phyloP scores from a whole-genome alignment of 495 filamentous ascomycete species.

The Aspergillus mulundensis region DNA sequence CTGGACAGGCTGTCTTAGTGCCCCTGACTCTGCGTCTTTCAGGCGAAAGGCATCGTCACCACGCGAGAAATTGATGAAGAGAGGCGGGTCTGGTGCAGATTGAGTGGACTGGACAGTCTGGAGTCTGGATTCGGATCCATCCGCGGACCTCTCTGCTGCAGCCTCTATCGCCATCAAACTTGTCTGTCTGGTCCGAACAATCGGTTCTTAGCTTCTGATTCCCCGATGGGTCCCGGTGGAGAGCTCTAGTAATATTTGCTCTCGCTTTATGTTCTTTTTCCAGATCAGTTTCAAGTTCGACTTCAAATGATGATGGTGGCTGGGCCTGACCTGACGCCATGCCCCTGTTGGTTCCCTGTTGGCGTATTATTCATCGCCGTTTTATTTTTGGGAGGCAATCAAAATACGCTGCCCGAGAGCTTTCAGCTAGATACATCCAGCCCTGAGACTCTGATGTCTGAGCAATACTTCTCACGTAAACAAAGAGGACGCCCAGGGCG shows the following conservation, averaged over 20 bases:
- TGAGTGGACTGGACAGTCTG: not conserved
- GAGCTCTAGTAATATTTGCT: constrained; percentile 15
- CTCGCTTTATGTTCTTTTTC: constrained; percentile 15
- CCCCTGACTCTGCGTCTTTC: not conserved
- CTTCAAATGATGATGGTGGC: constrained; percentile 11
- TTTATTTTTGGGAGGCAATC: constrained; percentile 15
- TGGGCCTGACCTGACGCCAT: constrained; percentile 13
- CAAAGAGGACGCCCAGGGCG: not conserved
- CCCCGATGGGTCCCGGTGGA: constrained; percentile 16
- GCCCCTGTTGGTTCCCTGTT: constrained; percentile 8
- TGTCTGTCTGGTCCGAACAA: constrained; percentile 15
- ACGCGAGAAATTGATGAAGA: constrained; percentile 22
- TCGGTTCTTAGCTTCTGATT: constrained; percentile 20
- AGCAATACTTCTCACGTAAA: not conserved
- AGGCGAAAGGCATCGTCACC: constrained; percentile 5
- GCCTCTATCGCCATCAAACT: constrained; percentile 14
- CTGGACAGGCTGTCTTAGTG: constrained; percentile 5
- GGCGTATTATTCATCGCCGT: constrained; percentile 6
- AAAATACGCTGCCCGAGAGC: not conserved
- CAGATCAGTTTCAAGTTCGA: constrained; percentile 10
- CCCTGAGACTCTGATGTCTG: not conserved
- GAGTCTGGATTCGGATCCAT: constrained; percentile 22
- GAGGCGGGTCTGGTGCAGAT: constrained; percentile 7
- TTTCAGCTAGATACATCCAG: not conserved
- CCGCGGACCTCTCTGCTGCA: constrained; percentile 21